Evolutionary conservation across 306 rosid species (phyloP).

Genomic region (Lagenaria siceraria): DNA sequence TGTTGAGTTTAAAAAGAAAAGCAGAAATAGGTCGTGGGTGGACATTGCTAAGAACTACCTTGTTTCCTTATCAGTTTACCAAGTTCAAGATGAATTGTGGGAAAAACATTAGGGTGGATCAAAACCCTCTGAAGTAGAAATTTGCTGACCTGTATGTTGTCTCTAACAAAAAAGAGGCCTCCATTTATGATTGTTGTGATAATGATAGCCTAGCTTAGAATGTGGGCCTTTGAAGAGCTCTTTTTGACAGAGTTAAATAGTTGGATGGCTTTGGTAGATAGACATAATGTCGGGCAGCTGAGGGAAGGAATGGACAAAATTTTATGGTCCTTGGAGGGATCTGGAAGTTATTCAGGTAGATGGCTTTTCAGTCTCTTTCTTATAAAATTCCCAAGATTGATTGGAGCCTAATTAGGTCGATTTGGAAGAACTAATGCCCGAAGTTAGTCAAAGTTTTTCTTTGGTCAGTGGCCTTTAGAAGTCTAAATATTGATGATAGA

Average conservation of each 20-base stretch:
- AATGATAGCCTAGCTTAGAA: background rate
- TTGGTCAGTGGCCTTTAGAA: background rate
- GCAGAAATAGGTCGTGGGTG: too few relatives aligned
- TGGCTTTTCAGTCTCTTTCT: background rate
- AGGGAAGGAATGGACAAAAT: background rate
- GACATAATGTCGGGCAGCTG: background rate
- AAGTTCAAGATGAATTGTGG: too few relatives aligned
- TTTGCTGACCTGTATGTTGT: too few relatives aligned
- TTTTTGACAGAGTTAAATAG: background rate
- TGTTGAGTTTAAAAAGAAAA: too few relatives aligned
- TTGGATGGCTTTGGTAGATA: background rate
- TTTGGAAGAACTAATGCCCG: background rate
- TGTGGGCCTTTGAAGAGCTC: background rate
- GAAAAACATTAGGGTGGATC: too few relatives aligned
- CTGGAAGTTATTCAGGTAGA: background rate
- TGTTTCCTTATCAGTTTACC: too few relatives aligned
- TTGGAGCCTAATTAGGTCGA: background rate
- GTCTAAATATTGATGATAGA: background rate
- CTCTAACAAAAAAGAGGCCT: background rate
- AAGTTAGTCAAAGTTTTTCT: background rate
- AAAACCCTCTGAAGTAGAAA: too few relatives aligned
- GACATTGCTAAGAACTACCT: too few relatives aligned
- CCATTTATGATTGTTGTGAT: background rate
- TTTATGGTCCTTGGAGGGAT: background rate
- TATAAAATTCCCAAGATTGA: background rate